Evolutionary conservation across 2,329 filamentous ascomycete genomes (phyloP).

Genomic region (Cryphonectria japonica): DNA sequence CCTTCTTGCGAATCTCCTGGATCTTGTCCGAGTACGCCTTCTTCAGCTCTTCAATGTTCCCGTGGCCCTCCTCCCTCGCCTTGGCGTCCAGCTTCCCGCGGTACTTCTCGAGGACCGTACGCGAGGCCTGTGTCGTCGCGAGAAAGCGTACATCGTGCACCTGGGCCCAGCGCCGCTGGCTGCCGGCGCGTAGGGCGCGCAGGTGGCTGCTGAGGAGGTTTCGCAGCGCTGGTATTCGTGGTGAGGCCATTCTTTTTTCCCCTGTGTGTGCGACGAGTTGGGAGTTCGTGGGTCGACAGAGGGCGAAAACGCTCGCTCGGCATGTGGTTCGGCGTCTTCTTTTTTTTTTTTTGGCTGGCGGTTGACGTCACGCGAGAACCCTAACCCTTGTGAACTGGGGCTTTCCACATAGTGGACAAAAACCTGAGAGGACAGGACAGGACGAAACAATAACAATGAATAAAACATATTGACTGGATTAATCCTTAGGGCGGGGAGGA

Average conservation of each 20-base stretch:
- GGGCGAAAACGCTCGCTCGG: no score
- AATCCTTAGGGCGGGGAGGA: no score
- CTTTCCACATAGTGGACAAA: neutral
- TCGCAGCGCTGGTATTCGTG: constrained; percentile 53
- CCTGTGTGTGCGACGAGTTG: neutral
- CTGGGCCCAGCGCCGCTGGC: constrained; percentile 84
- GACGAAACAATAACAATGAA: no score
- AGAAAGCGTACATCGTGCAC: constrained; percentile 92
- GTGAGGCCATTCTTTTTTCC: constrained; percentile 49
- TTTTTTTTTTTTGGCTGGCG: neutral
- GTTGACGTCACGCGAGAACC: neutral
- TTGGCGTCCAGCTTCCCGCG: constrained; percentile 77
- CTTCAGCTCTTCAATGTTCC: constrained; percentile 75
- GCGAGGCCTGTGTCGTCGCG: constrained; percentile 72
- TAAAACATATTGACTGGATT: no score
- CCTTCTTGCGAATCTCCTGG: constrained; percentile 67
- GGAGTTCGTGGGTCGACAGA: neutral
- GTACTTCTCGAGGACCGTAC: constrained; percentile 81
- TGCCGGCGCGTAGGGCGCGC: constrained; percentile 40
- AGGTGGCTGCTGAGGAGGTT: constrained; percentile 44
- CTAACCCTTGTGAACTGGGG: neutral
- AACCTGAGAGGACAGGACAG: neutral
- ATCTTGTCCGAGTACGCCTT: constrained; percentile 87
- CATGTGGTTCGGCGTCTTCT: neutral
- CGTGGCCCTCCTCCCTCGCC: constrained; percentile 72